Conservation (phyloP, 306 rosid species). For the Aeschynomene evenia region DNA sequence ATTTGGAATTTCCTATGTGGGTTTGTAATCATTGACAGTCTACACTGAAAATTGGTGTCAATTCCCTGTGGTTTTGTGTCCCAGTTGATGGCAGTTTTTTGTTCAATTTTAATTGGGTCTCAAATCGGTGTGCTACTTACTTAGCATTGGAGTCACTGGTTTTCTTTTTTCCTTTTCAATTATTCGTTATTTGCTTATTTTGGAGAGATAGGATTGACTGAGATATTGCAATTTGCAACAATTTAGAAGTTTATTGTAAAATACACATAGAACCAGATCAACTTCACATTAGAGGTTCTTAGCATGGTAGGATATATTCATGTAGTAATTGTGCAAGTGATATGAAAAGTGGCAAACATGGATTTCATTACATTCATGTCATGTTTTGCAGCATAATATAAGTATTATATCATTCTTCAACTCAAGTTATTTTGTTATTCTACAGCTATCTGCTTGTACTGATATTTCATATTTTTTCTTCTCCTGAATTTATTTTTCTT, state of each 20-base stretch:
- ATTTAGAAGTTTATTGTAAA: conserved; percentile 4
- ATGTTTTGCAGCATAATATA: neutral
- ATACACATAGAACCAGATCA: neutral
- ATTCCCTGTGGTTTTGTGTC: neutral
- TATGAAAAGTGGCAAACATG: neutral
- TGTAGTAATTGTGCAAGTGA: neutral
- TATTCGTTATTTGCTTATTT: neutral
- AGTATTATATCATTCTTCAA: neutral
- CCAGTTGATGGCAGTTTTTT: neutral
- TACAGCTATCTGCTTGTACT: neutral
- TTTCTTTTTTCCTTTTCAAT: neutral
- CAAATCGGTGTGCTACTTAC: neutral
- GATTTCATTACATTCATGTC: neutral
- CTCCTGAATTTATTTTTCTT: conserved; percentile 5
- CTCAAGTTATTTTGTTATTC: conserved; percentile 1
- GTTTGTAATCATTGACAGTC: neutral
- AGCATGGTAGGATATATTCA: neutral
- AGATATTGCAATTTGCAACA: conserved; percentile 14
- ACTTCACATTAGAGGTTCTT: neutral
- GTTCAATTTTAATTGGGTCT: neutral
- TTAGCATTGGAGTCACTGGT: neutral
- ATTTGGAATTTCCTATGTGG: neutral
- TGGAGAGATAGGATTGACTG: conserved; percentile 5
- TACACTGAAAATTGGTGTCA: neutral
- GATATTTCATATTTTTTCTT: neutral